phyloP scores from a whole-genome alignment of 2,329 filamentous ascomycete species.

The Xylariaceae sp. region DNA sequence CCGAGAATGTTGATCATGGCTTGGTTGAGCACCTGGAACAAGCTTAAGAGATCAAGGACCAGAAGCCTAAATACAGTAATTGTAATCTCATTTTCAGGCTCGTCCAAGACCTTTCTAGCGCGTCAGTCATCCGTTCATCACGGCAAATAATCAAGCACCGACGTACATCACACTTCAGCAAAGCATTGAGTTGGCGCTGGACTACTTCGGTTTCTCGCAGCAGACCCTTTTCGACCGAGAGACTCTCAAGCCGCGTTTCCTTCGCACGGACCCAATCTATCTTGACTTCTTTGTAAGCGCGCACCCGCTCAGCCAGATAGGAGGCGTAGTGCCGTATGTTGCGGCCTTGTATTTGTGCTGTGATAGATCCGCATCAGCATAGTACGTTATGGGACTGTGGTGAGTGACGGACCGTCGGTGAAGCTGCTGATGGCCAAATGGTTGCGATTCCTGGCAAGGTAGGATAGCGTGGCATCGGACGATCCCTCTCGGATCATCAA shows the following conservation, averaged over 20 bases:
- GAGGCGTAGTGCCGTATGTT: slow-evolving; percentile 90
- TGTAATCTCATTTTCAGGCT: slow-evolving; percentile 94
- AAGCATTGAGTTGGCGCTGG: slow-evolving; percentile 76
- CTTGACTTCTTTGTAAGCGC: slow-evolving; percentile 76
- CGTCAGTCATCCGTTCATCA: slow-evolving; percentile 16
- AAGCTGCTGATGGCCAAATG: slow-evolving; percentile 85
- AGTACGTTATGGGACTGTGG: background rate
- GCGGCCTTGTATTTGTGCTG: slow-evolving; percentile 88
- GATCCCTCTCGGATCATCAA: slow-evolving; percentile 96
- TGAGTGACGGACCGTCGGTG: slow-evolving; percentile 67
- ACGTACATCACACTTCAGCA: slow-evolving; percentile 85
- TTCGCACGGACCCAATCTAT: slow-evolving; percentile 84
- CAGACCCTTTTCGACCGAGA: slow-evolving; percentile 86
- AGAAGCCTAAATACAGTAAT: slow-evolving; percentile 88
- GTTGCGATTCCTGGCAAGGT: slow-evolving; percentile 74
- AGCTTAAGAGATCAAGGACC: slow-evolving; percentile 78
- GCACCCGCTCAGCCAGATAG: slow-evolving; percentile 77
- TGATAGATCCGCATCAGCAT: slow-evolving; percentile 20
- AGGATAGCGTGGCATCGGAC: slow-evolving; percentile 79
- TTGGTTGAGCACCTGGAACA: slow-evolving; percentile 95
- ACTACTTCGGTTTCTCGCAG: slow-evolving; percentile 87
- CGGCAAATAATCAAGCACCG: background rate
- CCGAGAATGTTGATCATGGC: slow-evolving; percentile 95
- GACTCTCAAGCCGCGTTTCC: slow-evolving; percentile 74
- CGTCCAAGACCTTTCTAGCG: slow-evolving; percentile 67